Conservation (phyloP, 176 grass and related monocot species). For the Oryza punctata region DNA sequence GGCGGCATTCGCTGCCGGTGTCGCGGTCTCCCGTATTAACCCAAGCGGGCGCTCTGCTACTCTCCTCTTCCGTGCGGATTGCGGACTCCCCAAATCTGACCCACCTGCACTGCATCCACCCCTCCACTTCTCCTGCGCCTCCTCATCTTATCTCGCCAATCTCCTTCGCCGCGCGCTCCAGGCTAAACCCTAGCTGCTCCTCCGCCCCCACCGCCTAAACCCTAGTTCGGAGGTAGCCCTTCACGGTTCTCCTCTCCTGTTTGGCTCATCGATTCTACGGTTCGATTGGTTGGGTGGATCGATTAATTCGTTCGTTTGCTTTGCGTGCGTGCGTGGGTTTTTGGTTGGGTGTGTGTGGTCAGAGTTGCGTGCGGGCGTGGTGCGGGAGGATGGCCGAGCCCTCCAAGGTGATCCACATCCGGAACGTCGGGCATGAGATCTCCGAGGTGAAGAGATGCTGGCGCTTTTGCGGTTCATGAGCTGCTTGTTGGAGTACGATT, state of each 20-base stretch:
- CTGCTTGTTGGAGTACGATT: neutral
- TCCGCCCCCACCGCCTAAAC: conserved; percentile 13
- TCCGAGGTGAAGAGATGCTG: conserved; percentile 61
- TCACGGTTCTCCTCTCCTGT: neutral
- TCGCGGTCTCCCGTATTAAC: too few relatives aligned
- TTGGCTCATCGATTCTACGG: neutral
- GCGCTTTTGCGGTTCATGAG: neutral
- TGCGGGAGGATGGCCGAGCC: conserved; percentile 78
- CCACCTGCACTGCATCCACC: neutral
- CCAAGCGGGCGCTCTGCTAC: too few relatives aligned
- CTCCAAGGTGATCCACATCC: conserved; percentile 96
- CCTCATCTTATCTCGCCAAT: conserved; percentile 6
- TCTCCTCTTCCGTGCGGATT: neutral
- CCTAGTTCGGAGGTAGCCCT: neutral
- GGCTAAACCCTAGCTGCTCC: conserved; percentile 36
- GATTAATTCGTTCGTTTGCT: neutral
- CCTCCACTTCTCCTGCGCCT: neutral
- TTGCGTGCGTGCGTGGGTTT: neutral
- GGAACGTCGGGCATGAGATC: conserved; percentile 97
- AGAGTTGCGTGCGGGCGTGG: neutral
- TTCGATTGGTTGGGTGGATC: neutral
- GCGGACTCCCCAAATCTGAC: neutral
- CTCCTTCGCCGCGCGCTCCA: neutral
- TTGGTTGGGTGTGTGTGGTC: neutral
- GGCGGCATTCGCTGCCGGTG: too few relatives aligned